A percentile compares a stretch with the other conserved stretches of the same genome.
phyloP scores from a whole-genome alignment of 495 filamentous ascomycete species.

The Xylaria intraflava region DNA sequence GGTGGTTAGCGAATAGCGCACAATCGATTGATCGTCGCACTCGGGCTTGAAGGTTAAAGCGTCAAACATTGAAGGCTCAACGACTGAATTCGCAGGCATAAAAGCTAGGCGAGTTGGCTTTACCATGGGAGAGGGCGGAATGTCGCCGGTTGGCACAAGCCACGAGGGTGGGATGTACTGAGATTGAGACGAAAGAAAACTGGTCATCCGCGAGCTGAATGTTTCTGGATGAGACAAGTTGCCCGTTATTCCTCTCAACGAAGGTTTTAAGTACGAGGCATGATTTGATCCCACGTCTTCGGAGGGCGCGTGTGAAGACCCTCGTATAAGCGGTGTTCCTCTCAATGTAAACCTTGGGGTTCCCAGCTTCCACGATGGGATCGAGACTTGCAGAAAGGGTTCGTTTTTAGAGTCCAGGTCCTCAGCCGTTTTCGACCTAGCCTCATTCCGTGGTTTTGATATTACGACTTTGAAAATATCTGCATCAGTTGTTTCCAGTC shows the following conservation, averaged over 20 bases:
- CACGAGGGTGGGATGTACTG: slow-evolving; percentile 21
- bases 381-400: slow-evolving; percentile 66
- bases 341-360: slow-evolving; percentile 72
- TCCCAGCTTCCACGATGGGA: slow-evolving; percentile 81
- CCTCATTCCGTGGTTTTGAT: slow-evolving; percentile 58
- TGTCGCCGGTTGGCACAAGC: slow-evolving; percentile 17
- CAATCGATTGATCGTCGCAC: slow-evolving; percentile 73
- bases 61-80: slow-evolving; percentile 69
- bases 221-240: slow-evolving; percentile 20
- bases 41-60: slow-evolving; percentile 59
- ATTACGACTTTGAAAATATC: slow-evolving; percentile 81
- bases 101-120: slow-evolving; percentile 33
- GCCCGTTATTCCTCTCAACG: slow-evolving; percentile 7
- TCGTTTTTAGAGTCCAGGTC: slow-evolving; percentile 38
- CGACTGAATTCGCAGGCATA: slow-evolving; percentile 39
- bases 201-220: slow-evolving; percentile 24
- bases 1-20: slow-evolving; percentile 67
- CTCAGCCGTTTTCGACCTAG: slow-evolving; percentile 60
- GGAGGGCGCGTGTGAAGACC: slow-evolving; percentile 56
- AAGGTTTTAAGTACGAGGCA: slow-evolving; percentile 38
- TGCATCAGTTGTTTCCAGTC: slow-evolving; percentile 45
- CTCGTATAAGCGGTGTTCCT: slow-evolving; percentile 74
- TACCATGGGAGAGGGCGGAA: slow-evolving; percentile 18
- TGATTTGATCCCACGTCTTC: slow-evolving; percentile 42
- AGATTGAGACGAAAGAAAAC: slow-evolving; percentile 23